These are phyloP conservation scores for Penicillium tannophilum DNA, from an alignment of 495 filamentous ascomycete genomes.

Conservation along the genomic window DNA sequence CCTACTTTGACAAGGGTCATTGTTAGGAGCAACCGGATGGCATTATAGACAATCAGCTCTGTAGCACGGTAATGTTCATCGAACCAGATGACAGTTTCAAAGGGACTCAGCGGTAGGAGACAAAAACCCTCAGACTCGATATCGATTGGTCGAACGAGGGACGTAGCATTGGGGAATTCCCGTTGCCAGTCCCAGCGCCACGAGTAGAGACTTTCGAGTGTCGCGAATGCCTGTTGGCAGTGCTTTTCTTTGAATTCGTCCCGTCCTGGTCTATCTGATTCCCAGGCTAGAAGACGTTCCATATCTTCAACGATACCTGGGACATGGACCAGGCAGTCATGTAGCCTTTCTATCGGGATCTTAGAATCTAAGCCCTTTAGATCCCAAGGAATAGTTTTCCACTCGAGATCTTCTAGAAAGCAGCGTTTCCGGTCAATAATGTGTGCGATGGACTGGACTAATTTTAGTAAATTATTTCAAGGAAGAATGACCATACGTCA, in stretches of 20 bases:
- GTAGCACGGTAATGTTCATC: constrained; percentile 11
- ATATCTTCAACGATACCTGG: constrained; percentile 22
- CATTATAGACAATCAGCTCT: constrained; percentile 21
- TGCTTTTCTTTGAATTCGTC: constrained; percentile 5
- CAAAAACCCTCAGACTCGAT: not conserved
- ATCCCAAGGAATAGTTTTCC: constrained; percentile 25
- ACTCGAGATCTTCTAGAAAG: constrained; percentile 21
- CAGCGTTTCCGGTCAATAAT: constrained; percentile 24
- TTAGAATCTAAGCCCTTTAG: constrained; percentile 15
- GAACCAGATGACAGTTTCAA: constrained; percentile 23
- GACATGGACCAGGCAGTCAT: constrained; percentile 19
- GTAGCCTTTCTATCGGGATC: constrained; percentile 8
- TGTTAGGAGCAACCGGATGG: constrained; percentile 15
- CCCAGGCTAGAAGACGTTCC: constrained; percentile 8
- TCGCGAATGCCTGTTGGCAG: not conserved
- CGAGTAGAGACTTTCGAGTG: constrained; percentile 15
- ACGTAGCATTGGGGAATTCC: constrained; percentile 15
- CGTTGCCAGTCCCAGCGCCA: constrained; percentile 25
- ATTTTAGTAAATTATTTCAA: not conserved
- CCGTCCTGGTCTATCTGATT: not conserved
- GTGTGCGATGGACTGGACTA: constrained; percentile 9
- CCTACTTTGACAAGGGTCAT: constrained; percentile 8
- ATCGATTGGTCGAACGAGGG: not conserved
- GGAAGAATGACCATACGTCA: not conserved
- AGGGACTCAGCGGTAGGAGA: constrained; percentile 17